phyloP scores from a whole-genome alignment of 805 yeast species.

The Candida sithepensis region DNA sequence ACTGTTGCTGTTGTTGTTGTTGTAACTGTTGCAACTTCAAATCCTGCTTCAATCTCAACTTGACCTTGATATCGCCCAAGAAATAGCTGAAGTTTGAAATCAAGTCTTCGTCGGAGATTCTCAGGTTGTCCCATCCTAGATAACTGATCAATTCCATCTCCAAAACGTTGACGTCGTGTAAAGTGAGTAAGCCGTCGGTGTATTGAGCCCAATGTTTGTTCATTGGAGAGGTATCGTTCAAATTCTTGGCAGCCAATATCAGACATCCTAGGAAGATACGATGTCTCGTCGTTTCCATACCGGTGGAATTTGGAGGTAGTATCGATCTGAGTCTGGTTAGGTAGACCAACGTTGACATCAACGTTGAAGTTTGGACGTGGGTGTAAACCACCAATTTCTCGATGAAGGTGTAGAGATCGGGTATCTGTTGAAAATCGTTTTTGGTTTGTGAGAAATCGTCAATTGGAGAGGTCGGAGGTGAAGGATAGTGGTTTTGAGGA shows the following conservation, averaged over 20 bases:
- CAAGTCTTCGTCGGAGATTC: constrained; percentile 68
- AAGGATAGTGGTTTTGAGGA: constrained; percentile 30
- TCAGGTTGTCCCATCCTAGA: constrained; percentile 76
- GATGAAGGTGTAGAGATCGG: constrained; percentile 62
- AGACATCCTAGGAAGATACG: constrained; percentile 86
- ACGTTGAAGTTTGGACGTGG: constrained; percentile 90
- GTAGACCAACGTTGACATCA: constrained; percentile 89
- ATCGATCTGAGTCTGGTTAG: constrained; percentile 70
- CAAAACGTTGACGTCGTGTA: constrained; percentile 82
- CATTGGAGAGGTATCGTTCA: constrained; percentile 91
- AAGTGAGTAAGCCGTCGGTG: constrained; percentile 77
- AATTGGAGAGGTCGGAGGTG: constrained; percentile 39
- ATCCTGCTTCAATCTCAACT: constrained; percentile 31
- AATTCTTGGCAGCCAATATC: constrained; percentile 85
- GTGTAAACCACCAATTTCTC: constrained; percentile 70
- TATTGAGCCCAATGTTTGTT: constrained; percentile 95
- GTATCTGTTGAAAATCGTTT: constrained; percentile 29
- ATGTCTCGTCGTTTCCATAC: constrained; percentile 91
- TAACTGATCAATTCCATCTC: constrained; percentile 83
- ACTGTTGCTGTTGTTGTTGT: constrained; percentile 5
- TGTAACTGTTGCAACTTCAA: constrained; percentile 5
- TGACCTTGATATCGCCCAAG: constrained; percentile 65
- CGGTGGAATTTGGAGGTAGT: constrained; percentile 84
- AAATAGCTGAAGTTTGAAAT: constrained; percentile 69
- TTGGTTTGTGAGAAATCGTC: constrained; percentile 17